Evolutionary conservation across 73 alveolate genomes (phyloP), one percentile per base, ranked within the genome.

Genomic region (Paramecium tetraurelia): DNA sequence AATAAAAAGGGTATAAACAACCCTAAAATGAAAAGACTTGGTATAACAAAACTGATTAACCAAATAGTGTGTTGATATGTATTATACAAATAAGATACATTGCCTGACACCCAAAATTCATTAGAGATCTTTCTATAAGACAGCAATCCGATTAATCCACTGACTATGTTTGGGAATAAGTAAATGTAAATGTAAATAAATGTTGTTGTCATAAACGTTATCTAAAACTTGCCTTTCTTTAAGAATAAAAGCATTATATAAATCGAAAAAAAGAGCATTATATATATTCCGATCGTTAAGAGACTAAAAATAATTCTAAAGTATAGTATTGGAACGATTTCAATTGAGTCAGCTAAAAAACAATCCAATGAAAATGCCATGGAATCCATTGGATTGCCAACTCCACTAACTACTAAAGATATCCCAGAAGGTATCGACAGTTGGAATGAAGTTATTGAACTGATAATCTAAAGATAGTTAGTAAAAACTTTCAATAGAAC

Each of bases 331-430:
- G 35, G 29, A 6, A 75, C 9, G 5, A 7, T 75, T 44, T 75
- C 14, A 31, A n/a, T 75, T 21, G 59, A 36, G 1, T 75, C 12
- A 21, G 59, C 36, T 75, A 75, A 75, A 21, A 75, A 29, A 14
- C 87, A 75, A 35, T 75, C 87, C 29, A 75, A 36, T 3, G 87
- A 75, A 75, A 31, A 75, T 10, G 59, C 41, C 58, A 75, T 75
- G 1, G 87, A 29, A 31, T 75, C 68, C 20, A 75, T 36, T 14
- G 87, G 87, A 35, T 18, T 75, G 12, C 87, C 59, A 8, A 44
- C 48, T 4, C 38, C 48, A n/a, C 22, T 40, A 16, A 80, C 58
- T 12, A 63, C 16, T 10, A 38, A 59, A 10, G 29, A 36, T 3
- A 75, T 75, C 16, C 35, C 58, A 4, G 16, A 44, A 4, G 87